A percentile compares a stretch with the other conserved stretches of the same genome.
These are phyloP conservation scores for Leucocoprinus birnbaumii DNA, from an alignment of 768 basidiomycete genomes.

Conservation along the genomic window DNA sequence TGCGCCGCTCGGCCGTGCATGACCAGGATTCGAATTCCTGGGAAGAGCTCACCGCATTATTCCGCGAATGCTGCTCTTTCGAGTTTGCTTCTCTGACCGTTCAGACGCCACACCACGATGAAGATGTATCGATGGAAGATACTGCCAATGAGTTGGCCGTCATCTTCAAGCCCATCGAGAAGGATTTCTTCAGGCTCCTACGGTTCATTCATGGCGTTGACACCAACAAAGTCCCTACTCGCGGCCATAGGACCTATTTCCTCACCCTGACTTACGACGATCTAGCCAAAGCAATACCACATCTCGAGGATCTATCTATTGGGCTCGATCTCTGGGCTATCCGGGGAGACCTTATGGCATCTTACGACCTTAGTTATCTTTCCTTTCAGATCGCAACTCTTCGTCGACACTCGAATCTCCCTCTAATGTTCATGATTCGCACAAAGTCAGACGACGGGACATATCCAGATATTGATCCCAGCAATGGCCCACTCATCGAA, in stretches of 20 bases:
- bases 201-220: conserved; percentile 59
- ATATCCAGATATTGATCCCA: conserved; percentile 51
- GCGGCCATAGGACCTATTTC: conserved; percentile 60
- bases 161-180: conserved; percentile 30
- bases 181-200: conserved; percentile 67
- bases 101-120: conserved; percentile 18
- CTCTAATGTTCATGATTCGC: conserved; percentile 77
- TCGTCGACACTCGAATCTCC: conserved; percentile 57
- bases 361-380: conserved; percentile 44
- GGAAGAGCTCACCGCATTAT: conserved; percentile 61
- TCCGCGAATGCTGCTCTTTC: conserved; percentile 58
- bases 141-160: conserved; percentile 17
- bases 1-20: conserved; percentile 54
- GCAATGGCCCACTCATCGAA: conserved; percentile 51
- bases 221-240: conserved; percentile 43
- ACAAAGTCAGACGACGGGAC: conserved; percentile 70
- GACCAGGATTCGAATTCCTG: conserved; percentile 67
- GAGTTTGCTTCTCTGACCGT: conserved; percentile 63
- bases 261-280: conserved; percentile 75
- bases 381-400: conserved; percentile 63
- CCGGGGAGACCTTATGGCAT: conserved; percentile 68
- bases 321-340: conserved; percentile 78
- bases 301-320: conserved; percentile 53
- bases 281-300: conserved; percentile 48
- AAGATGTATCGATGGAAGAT: conserved; percentile 15